phyloP scores from a whole-genome alignment of 495 filamentous ascomycete species.

The Penicillium cinerascens region DNA sequence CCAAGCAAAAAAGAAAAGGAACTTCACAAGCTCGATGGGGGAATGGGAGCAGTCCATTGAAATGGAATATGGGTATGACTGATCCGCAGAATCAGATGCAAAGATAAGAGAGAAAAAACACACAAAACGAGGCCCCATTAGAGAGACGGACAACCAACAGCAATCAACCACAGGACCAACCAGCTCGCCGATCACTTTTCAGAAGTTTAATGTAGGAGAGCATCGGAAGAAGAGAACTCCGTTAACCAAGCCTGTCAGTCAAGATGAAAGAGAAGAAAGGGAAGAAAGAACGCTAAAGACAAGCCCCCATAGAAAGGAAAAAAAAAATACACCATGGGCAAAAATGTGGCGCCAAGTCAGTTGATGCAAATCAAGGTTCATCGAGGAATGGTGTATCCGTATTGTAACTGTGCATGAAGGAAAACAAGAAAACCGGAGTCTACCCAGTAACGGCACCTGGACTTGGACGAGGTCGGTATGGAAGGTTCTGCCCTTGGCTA shows the following conservation, averaged over 20 bases:
- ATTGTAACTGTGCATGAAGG: slow-evolving; percentile 19
- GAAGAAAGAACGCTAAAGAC: slow-evolving; percentile 31
- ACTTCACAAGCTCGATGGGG: slow-evolving; percentile 1
- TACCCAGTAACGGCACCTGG: slow-evolving; percentile 43
- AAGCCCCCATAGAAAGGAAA: slow-evolving; percentile 25
- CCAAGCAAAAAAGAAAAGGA: slow-evolving; percentile 13
- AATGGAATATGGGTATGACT: slow-evolving; percentile 25
- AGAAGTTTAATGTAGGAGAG: slow-evolving; percentile 20
- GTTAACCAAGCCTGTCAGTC: slow-evolving; percentile 33
- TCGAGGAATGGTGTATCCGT: slow-evolving; percentile 20
- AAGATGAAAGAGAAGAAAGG: slow-evolving; percentile 21
- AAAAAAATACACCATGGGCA: slow-evolving; percentile 19
- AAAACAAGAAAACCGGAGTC: slow-evolving; percentile 13
- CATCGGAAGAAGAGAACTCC: slow-evolving; percentile 29
- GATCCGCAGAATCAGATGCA: slow-evolving; percentile 28
- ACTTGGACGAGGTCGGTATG: slow-evolving; percentile 41
- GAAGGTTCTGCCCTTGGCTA: slow-evolving; percentile 30
- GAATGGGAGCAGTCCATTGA: slow-evolving; percentile 7
- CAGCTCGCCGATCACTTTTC: slow-evolving; percentile 24
- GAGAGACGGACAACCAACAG: slow-evolving; percentile 11
- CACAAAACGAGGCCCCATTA: neutral
- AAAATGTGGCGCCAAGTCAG: slow-evolving; percentile 15
- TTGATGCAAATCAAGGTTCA: slow-evolving; percentile 23
- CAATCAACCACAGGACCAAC: slow-evolving; percentile 17
- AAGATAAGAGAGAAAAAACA: slow-evolving; percentile 2